These are phyloP conservation scores for Brassica nigra DNA, from an alignment of 345 rosid species.

Conservation along the genomic window DNA sequence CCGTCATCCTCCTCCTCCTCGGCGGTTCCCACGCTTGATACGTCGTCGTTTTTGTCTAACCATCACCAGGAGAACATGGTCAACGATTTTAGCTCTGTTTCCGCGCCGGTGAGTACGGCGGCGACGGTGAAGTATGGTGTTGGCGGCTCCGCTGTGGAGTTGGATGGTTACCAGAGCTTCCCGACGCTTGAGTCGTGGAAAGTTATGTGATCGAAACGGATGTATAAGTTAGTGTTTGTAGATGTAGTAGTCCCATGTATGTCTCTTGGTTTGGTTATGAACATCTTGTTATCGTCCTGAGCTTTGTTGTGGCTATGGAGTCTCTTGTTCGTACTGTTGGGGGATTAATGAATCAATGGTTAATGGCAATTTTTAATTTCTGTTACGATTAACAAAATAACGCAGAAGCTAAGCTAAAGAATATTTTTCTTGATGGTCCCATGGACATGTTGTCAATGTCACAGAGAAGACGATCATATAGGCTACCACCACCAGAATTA, in stretches of 20 bases:
- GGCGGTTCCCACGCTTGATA: conserved; percentile 66
- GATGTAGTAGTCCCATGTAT: conserved; percentile 31
- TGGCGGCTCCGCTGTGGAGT: conserved; percentile 43
- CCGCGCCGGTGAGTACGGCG: neutral
- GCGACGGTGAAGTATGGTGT: neutral
- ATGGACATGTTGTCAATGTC: conserved; percentile 28
- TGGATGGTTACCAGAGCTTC: conserved; percentile 49
- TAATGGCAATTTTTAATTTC: neutral
- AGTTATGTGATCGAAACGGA: conserved; percentile 42
- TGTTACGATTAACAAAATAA: conserved; percentile 1
- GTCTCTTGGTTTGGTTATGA: neutral
- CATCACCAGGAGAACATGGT: conserved; percentile 34
- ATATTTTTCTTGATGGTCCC: conserved; percentile 27
- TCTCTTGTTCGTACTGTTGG: conserved; percentile 42
- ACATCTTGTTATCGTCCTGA: neutral
- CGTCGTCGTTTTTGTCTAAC: conserved; percentile 68
- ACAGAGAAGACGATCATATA: conserved; percentile 28
- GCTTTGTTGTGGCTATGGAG: conserved; percentile 32
- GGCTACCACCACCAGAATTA: conserved; percentile 35
- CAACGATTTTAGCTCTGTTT: neutral
- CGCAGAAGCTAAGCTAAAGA: conserved; percentile 6
- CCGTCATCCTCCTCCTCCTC: conserved; percentile 30
- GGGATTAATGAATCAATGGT: conserved; percentile 23
- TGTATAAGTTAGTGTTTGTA: conserved; percentile 17
- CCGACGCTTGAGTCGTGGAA: conserved; percentile 96